Evolutionary conservation across 129 eudicot genomes (phyloP).

Genomic region (Heracleum sosnowskyi): DNA sequence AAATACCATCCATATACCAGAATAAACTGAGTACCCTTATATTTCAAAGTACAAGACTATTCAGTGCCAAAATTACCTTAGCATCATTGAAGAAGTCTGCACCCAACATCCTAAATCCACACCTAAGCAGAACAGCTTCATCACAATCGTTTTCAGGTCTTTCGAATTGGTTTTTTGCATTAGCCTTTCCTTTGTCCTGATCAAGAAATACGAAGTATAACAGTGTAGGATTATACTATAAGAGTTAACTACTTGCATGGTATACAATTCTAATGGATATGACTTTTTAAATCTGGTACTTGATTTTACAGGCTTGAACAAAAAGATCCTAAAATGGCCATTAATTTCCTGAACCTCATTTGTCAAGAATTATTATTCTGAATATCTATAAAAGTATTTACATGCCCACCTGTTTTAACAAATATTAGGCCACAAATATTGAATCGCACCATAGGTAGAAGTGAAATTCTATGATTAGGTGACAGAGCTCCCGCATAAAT

Average conservation of each 20-base stretch:
- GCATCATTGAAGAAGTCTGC: slow-evolving; percentile 52
- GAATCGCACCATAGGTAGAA: not conserved
- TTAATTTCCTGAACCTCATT: slow-evolving; percentile 9
- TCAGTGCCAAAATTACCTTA: slow-evolving; percentile 37
- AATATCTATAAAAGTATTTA: slow-evolving; percentile 29
- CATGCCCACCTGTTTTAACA: slow-evolving; percentile 38
- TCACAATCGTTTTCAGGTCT: slow-evolving; percentile 10
- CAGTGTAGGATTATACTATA: not conserved
- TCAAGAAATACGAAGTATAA: slow-evolving; percentile 14
- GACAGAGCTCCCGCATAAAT: not conserved
- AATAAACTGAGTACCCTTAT: not conserved
- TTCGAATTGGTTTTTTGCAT: slow-evolving; percentile 18
- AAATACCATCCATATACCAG: not conserved
- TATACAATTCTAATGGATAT: not conserved
- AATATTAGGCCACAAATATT: slow-evolving; percentile 22
- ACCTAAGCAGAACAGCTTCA: slow-evolving; percentile 24
- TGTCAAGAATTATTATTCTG: slow-evolving; percentile 20
- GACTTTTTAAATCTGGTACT: not conserved
- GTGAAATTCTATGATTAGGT: not conserved
- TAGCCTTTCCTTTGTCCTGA: slow-evolving; percentile 53
- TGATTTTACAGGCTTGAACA: slow-evolving; percentile 25
- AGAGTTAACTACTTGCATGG: not conserved
- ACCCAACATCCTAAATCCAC: slow-evolving; percentile 57
- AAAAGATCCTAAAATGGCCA: slow-evolving; percentile 40
- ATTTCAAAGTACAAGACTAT: not conserved